Percentiles rank a stretch among this genome's conserved stretches.
phyloP scores from a whole-genome alignment of 371 early-diverging fungal species.

The Syncephalis plumigaleata region DNA sequence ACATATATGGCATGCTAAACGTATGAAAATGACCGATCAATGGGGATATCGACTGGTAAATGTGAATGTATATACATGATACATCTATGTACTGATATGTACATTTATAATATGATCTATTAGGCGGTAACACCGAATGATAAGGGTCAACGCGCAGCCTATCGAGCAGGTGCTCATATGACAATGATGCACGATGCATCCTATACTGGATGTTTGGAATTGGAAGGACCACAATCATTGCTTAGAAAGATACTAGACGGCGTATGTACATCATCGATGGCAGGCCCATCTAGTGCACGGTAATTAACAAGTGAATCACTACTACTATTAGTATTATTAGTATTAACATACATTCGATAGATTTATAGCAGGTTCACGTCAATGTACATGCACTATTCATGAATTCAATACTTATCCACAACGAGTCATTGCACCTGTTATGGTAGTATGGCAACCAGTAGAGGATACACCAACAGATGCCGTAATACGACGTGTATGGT shows the following conservation, averaged over 20 bases:
- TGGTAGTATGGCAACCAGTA: constrained; percentile 45
- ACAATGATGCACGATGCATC: constrained; percentile 70
- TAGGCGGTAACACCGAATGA: constrained; percentile 72
- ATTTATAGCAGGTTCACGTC: constrained; percentile 34
- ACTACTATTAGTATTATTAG: no score
- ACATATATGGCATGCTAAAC: constrained; percentile 96
- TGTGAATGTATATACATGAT: not conserved
- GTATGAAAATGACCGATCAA: constrained; percentile 81
- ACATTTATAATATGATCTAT: constrained; percentile 2
- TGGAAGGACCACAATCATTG: no score
- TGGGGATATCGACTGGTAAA: constrained; percentile 69
- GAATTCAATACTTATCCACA: constrained; percentile 29
- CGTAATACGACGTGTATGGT: constrained; percentile 22
- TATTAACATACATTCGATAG: constrained; percentile 18
- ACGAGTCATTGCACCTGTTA: constrained; percentile 34
- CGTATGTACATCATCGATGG: no score
- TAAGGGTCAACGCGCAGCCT: constrained; percentile 56
- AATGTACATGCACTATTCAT: constrained; percentile 33
- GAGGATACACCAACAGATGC: not conserved
- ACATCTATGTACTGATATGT: not conserved
- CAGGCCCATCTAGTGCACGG: no score
- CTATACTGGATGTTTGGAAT: constrained; percentile 49
- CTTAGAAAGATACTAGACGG: no score
- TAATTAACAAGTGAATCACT: no score
- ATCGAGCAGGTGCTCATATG: constrained; percentile 52